A percentile compares a stretch with the other conserved stretches of the same genome.
Evolutionary conservation across 371 early-diverging fungal species (phyloP).

Genomic region (Neoconidiobolus thromboides): DNA sequence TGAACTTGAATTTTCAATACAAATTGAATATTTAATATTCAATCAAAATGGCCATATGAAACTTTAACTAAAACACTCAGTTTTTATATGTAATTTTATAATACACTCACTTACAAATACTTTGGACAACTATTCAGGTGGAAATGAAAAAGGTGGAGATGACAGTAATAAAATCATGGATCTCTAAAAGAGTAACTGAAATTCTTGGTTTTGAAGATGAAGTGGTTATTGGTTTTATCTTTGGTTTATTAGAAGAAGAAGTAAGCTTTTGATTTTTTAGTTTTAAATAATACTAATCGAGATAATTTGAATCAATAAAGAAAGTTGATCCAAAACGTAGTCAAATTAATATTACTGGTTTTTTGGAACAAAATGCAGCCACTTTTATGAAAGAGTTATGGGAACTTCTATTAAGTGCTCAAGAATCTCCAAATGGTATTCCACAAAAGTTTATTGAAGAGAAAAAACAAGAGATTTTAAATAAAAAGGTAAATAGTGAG

Average conservation of each 20-base stretch:
- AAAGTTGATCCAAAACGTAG: constrained; percentile 65
- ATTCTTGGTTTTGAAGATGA: constrained; percentile 88
- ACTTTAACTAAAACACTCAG: not conserved
- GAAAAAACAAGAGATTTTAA: constrained; percentile 48
- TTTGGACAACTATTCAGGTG: constrained; percentile 24
- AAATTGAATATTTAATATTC: not conserved
- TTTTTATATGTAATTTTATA: not conserved
- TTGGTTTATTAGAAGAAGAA: constrained; percentile 55
- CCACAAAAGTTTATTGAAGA: constrained; percentile 65
- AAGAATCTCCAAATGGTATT: constrained; percentile 61
- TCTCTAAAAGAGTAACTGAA: constrained; percentile 47
- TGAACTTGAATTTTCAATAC: not conserved
- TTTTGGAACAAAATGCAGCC: constrained; percentile 65
- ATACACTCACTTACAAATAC: too few relatives aligned
- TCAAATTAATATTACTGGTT: constrained; percentile 92
- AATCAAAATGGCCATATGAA: not conserved
- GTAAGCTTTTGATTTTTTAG: constrained; percentile 17
- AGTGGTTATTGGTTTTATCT: constrained; percentile 67
- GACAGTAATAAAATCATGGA: constrained; percentile 64
- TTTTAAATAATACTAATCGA: not conserved
- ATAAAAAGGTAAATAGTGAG: too few relatives aligned
- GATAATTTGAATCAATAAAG: constrained; percentile 13
- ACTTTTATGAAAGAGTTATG: constrained; percentile 73
- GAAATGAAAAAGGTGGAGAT: constrained; percentile 78
- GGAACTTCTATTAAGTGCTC: constrained; percentile 77